Base-by-base conservation (phyloP, 202 grass and related monocot species). In the Schoenoplectus tabernaemontani region DNA sequence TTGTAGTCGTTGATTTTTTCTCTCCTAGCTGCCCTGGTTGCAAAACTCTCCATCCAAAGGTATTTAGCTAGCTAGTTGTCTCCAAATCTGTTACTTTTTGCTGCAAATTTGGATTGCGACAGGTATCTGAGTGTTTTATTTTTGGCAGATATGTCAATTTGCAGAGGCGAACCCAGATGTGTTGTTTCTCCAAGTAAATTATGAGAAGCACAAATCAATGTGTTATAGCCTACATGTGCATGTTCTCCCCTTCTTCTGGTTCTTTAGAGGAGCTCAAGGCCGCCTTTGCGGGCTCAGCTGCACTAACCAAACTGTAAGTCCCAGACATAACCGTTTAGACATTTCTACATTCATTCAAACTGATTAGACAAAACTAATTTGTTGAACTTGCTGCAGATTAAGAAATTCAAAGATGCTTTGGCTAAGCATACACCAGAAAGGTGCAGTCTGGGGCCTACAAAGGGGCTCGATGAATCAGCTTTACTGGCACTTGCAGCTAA, bases 211-310 rank as follows among this genome's bases (percentile, higher is more conserved):
- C 87, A 93, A 88, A 69, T 90, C 93, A 32, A 91, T 93, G 93
- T 97, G 93, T 79, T 93, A 97, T 41, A 88, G 79, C 79, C 87
- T 97, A 5, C 88, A 93, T 82, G 93, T 97, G 1, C 93, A 97
- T 87, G 93, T 93, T 33, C 87, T 97, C 5, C 93, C 93, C 3
- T 97, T 97, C 83, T 97, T 97, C 80, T 88, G 91, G 83, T 93
- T 97, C 85, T 97, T 91, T 78, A 84, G 87, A 53, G 91, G 93
- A 85, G 87, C 85, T 20, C 85, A 97, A 69, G 93, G 93, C 28
- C 79, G 84, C 1, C 59, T 97, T 33, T 89, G 91, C 28, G 89
- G 91, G 85, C 93, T 97, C 82, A 97, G 94, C 69, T 97, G 94
- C 73, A 97, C 93, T n/a, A 93, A 87, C 82, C 87, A 89, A 87